Evolutionary conservation across 495 filamentous ascomycete genomes (phyloP).

Genomic region (Beverwykella pulmonaria): DNA sequence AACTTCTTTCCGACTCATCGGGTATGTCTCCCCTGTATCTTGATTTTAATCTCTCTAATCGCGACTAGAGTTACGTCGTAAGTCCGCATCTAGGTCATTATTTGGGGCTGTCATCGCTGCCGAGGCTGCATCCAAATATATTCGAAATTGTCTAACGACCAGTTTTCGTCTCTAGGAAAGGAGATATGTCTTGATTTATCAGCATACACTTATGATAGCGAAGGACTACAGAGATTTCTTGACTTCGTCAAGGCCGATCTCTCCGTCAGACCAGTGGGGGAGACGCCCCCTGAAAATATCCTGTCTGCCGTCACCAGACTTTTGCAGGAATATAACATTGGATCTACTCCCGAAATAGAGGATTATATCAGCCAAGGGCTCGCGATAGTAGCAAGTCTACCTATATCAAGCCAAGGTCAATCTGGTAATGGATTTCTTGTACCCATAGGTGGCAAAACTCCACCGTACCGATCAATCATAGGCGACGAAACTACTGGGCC

Average conservation of each 20-base stretch:
- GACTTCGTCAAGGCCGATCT: neutral
- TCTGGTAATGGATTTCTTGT: too few species aligned
- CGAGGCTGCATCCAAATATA: too few species aligned
- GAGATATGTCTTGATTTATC: conserved; percentile 5
- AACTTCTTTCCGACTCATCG: conserved; percentile 1
- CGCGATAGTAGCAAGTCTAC: too few species aligned
- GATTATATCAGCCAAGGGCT: too few species aligned
- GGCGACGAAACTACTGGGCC: too few species aligned
- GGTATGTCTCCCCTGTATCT: neutral
- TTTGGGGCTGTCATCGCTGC: too few species aligned
- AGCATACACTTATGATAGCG: neutral
- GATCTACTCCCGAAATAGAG: neutral
- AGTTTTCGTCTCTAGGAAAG: neutral
- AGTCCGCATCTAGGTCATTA: too few species aligned
- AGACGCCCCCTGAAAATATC: neutral
- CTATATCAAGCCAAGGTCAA: too few species aligned
- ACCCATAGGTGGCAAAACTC: too few species aligned
- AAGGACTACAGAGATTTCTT: neutral
- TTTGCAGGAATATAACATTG: neutral
- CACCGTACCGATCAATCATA: too few species aligned
- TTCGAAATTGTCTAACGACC: neutral
- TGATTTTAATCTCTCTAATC: too few species aligned
- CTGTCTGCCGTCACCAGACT: neutral
- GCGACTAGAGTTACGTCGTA: too few species aligned
- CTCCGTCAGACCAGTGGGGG: neutral